Conservation (phyloP, 139 green algal species). For the Chlorella ohadii region DNA sequence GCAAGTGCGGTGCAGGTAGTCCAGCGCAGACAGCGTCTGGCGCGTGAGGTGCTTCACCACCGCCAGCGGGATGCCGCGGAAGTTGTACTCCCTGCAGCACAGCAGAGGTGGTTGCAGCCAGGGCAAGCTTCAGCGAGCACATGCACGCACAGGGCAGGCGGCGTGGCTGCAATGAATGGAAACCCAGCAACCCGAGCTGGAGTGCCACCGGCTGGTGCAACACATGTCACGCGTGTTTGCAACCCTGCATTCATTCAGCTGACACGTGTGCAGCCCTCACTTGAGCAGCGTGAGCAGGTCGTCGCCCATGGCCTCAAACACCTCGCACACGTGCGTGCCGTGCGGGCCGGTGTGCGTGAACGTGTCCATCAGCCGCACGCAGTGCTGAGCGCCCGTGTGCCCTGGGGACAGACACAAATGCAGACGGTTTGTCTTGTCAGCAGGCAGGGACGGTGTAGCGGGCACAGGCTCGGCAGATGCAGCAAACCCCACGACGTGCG, state of each 20-base stretch:
- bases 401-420: too few relatives aligned
- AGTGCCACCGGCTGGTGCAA: too few relatives aligned
- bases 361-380: conserved; percentile 35
- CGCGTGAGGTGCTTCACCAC: conserved; percentile 83
- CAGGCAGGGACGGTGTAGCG: too few relatives aligned
- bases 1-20: conserved; percentile 88
- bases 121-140: neutral
- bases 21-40: conserved; percentile 90
- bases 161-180: too few relatives aligned
- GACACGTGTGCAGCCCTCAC: too few relatives aligned
- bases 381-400: neutral
- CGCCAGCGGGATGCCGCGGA: conserved; percentile 85
- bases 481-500: too few relatives aligned
- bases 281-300: conserved; percentile 81
- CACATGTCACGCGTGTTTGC: too few relatives aligned
- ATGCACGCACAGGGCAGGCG: neutral
- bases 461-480: too few relatives aligned
- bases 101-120: neutral
- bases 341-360: conserved; percentile 95
- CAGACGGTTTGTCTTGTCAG: too few relatives aligned
- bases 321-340: conserved; percentile 96
- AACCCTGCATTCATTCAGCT: too few relatives aligned
- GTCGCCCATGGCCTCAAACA: conserved; percentile 94
- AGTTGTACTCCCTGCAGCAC: conserved; percentile 32
- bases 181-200: too few relatives aligned